A percentile compares a stretch with the other conserved stretches of the same genome.
Conservation (phyloP, 75 land plant species). For the Sequoiadendron giganteum region DNA sequence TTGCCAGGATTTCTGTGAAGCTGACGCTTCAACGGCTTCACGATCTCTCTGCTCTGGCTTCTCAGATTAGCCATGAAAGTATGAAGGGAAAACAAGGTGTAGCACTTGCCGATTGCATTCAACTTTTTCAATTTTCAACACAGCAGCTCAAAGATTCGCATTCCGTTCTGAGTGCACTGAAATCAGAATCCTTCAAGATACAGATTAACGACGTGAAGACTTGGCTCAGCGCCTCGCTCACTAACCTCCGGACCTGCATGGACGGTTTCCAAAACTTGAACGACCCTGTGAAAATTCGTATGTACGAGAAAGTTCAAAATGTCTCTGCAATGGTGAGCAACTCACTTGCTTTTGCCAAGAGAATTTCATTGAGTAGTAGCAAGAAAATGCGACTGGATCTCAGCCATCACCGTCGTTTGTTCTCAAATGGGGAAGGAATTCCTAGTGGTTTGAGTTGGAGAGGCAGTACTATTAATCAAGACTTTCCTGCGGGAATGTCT, state of each 20-base stretch:
- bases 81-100: neutral
- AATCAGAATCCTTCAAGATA: neutral
- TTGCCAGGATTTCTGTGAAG: neutral
- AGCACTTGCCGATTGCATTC: neutral
- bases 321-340: neutral
- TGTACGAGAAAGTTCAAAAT: neutral
- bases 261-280: neutral
- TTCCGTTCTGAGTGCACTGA: neutral
- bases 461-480: neutral
- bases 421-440: neutral
- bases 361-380: neutral
- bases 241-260: neutral
- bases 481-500: constrained; percentile 30
- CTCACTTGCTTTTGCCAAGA: neutral
- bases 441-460: no score
- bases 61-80: neutral
- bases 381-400: neutral
- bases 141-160: neutral
- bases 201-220: neutral
- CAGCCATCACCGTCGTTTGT: neutral
- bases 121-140: neutral
- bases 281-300: neutral
- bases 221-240: neutral
- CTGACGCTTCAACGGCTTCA: neutral
- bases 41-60: neutral